These are phyloP conservation scores for Tylopilus intermedius DNA, from an alignment of 768 basidiomycete species.

Conservation along the genomic window DNA sequence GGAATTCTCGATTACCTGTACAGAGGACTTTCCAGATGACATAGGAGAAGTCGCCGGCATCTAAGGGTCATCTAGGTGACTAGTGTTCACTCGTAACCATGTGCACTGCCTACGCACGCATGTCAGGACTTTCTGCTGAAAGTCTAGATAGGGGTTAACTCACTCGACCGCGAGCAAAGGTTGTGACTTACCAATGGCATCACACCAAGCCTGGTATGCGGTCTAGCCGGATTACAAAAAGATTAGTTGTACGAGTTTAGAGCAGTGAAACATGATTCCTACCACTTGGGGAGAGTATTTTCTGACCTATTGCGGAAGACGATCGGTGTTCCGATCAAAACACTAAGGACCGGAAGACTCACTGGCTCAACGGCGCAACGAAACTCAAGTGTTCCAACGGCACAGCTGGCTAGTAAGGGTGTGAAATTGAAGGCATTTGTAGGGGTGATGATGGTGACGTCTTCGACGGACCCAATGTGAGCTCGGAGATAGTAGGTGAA, in stretches of 20 bases:
- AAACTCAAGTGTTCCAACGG: conserved; percentile 83
- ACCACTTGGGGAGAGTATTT: conserved; percentile 55
- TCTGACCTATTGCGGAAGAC: conserved; percentile 38
- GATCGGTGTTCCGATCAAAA: conserved; percentile 4
- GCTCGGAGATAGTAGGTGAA: not conserved
- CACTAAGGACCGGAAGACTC: conserved; percentile 20
- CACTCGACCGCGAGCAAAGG: not conserved
- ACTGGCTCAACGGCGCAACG: conserved; percentile 79
- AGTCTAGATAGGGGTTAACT: conserved; percentile 40
- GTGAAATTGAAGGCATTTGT: conserved; percentile 41
- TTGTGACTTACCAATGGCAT: conserved; percentile 50
- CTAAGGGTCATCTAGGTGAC: conserved; percentile 28
- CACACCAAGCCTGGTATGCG: conserved; percentile 74
- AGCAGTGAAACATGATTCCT: conserved; percentile 15
- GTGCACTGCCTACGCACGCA: conserved; percentile 45
- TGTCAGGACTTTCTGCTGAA: conserved; percentile 51
- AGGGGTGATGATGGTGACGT: conserved; percentile 64
- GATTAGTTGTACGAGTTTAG: not conserved
- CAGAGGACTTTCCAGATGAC: conserved; percentile 25
- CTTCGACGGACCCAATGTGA: conserved; percentile 31
- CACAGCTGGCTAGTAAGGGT: conserved; percentile 49
- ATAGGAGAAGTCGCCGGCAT: conserved; percentile 57
- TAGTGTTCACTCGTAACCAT: not conserved
- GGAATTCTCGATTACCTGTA: conserved; percentile 11
- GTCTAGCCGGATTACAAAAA: conserved; percentile 32